These are phyloP conservation scores for Aspergillus oerlinghausenensis DNA, from an alignment of 2,329 filamentous ascomycete genomes.

Conservation along the genomic window DNA sequence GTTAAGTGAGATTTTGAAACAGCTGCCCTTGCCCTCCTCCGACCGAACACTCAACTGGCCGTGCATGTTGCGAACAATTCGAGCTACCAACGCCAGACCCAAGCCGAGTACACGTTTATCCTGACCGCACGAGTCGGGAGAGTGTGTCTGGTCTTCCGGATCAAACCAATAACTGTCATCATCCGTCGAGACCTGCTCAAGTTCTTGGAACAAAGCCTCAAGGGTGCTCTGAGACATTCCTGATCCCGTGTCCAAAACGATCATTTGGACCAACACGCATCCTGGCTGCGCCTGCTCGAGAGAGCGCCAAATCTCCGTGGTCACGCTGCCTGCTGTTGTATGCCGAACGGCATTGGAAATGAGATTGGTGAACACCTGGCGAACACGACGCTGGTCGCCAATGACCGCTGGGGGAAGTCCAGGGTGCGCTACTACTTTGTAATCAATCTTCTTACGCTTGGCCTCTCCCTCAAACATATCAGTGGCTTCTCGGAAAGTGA, in stretches of 20 bases:
- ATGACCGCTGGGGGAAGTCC: slow-evolving; percentile 66
- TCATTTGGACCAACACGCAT: slow-evolving; percentile 66
- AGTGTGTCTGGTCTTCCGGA: slow-evolving; percentile 23
- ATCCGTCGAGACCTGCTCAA: slow-evolving; percentile 61
- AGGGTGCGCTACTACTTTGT: slow-evolving; percentile 62
- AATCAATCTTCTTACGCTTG: slow-evolving; percentile 68
- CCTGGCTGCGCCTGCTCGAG: slow-evolving; percentile 42
- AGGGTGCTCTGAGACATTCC: slow-evolving; percentile 58
- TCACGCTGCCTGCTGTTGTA: slow-evolving; percentile 63
- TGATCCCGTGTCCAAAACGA: slow-evolving; percentile 68
- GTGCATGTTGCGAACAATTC: slow-evolving; percentile 81
- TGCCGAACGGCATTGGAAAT: slow-evolving; percentile 81
- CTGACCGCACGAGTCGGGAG: background rate
- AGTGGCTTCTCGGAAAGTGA: slow-evolving; percentile 70
- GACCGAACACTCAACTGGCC: slow-evolving; percentile 81
- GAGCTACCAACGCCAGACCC: slow-evolving; percentile 78
- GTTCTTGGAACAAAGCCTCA: slow-evolving; percentile 57
- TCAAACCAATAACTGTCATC: slow-evolving; percentile 45
- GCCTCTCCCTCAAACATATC: slow-evolving; percentile 70
- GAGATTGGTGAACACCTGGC: slow-evolving; percentile 77
- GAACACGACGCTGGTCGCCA: slow-evolving; percentile 73
- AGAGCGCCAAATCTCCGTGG: slow-evolving; percentile 62
- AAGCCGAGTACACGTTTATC: slow-evolving; percentile 61
- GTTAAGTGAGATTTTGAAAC: slow-evolving; percentile 74
- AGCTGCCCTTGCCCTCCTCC: slow-evolving; percentile 73